Evolutionary conservation across 495 filamentous ascomycete species (phyloP).

Genomic region (Aspergillus avenaceus): DNA sequence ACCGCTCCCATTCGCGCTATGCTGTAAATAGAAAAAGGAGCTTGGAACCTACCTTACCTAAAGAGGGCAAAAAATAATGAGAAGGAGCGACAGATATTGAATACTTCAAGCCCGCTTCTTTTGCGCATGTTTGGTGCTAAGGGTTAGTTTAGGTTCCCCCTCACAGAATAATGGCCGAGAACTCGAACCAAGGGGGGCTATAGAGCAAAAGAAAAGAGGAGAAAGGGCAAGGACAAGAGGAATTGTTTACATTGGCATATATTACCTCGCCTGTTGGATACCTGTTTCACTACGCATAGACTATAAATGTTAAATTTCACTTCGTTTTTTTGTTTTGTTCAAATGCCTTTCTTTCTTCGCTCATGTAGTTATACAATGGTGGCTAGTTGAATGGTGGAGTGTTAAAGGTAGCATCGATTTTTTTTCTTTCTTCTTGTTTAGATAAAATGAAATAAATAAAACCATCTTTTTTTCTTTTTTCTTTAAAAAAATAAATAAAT

Average conservation of each 20-base stretch:
- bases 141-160: not conserved
- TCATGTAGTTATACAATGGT: too few species aligned
- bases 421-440: too few species aligned
- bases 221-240: not conserved
- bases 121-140: not conserved
- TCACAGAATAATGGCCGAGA: not conserved
- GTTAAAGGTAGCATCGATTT: too few species aligned
- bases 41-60: too few species aligned
- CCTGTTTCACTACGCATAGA: not conserved
- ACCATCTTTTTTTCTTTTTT: not conserved
- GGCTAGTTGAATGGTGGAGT: too few species aligned
- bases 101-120: not conserved
- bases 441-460: too few species aligned
- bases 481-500: too few species aligned
- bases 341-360: too few species aligned
- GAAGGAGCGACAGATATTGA: not conserved
- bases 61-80: not conserved
- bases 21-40: conserved; percentile 25
- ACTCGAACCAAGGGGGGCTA: not conserved
- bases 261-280: not conserved
- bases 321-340: not conserved
- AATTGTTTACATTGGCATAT: not conserved
- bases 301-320: not conserved
- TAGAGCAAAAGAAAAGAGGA: not conserved
- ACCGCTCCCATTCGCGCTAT: conserved; percentile 37